Evolutionary conservation across 2,329 filamentous ascomycete species (phyloP), one percentile per base, ranked within the genome.

Genomic region (Mycocentrospora acerina): DNA sequence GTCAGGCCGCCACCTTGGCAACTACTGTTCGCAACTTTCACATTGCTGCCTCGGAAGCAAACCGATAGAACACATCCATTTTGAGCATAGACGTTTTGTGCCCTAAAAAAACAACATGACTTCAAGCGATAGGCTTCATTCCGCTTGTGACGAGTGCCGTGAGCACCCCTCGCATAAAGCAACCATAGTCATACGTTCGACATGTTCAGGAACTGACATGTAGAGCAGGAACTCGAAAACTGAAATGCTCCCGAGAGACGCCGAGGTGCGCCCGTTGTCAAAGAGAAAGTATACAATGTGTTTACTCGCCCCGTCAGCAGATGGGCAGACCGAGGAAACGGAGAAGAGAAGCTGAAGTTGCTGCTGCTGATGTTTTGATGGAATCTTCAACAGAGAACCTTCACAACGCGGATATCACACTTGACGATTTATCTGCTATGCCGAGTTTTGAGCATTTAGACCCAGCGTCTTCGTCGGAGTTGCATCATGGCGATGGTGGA

Each of bases 251-350:
- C 1, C 69, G 72, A 18, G 63, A 70, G 13, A 54, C 51, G n/a
- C 70, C 70, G 3, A 44, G 37, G 27, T 77, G 74, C 47, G 51
- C 52, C 13, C 60, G 74, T 35, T 77, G 74, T 45, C 44, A 47
- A 13, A 51, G 55, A 27, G 72, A 76, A 32, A 48, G 46, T 3
- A 62, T 75, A 11, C 32, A 33, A 12, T 77, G 74, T 49, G 36
- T 70, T 17, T 77, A 76, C 51, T 75, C 71, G 16, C 57, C 59
- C 2, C 71, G 72, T 35, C 76, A 74, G 53, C 67, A 62, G 24
- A 77, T 77, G 74, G 74, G 74, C 8, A 54, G 74, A 29, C 74
- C 74, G n/a, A 68, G 69, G 43, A 77, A 77, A 53, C 64, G 73
- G 35, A 56, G 59, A 41, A 57, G 67, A 32, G 60, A 63, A n/a